These are phyloP conservation scores for Fusarium anguioides DNA, from an alignment of 2,329 filamentous ascomycete species.

Conservation along the genomic window DNA sequence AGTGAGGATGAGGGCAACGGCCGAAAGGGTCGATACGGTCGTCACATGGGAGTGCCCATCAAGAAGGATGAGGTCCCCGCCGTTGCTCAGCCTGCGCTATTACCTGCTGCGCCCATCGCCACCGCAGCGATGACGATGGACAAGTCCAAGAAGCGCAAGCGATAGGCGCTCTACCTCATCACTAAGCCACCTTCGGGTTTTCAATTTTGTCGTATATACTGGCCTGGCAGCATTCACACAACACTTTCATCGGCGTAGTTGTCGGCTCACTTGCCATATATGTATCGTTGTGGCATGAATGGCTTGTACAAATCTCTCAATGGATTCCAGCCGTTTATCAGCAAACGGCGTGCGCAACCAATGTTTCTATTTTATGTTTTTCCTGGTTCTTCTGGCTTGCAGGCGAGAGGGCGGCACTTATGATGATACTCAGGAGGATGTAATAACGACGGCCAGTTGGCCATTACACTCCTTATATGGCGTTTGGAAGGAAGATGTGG, in stretches of 20 bases:
- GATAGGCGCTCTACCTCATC: slow-evolving; percentile 51
- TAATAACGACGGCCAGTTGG: slow-evolving; percentile 54
- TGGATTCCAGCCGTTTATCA: slow-evolving; percentile 4
- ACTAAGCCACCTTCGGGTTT: slow-evolving; percentile 1
- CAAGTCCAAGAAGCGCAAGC: slow-evolving; percentile 72
- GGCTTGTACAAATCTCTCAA: slow-evolving; percentile 28
- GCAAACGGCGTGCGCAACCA: slow-evolving; percentile 17
- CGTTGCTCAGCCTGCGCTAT: slow-evolving; percentile 53
- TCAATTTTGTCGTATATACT: slow-evolving; percentile 23
- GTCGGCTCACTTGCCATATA: slow-evolving; percentile 21
- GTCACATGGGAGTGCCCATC: slow-evolving; percentile 75
- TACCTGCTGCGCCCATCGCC: slow-evolving; percentile 59
- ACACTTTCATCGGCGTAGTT: slow-evolving; percentile 17
- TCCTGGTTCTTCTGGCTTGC: slow-evolving; percentile 35
- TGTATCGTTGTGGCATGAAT: slow-evolving; percentile 19
- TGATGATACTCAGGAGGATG: slow-evolving; percentile 50
- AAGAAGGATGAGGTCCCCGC: slow-evolving; percentile 64
- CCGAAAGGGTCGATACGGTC: slow-evolving; percentile 89
- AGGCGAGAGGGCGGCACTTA: slow-evolving; percentile 40
- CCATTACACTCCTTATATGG: slow-evolving; percentile 54
- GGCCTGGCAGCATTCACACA: slow-evolving; percentile 19
- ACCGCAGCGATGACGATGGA: slow-evolving; percentile 54
- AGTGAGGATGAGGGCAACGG: slow-evolving; percentile 98
- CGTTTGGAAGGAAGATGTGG: slow-evolving; percentile 49
- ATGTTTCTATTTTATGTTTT: slow-evolving; percentile 19